phyloP scores from a whole-genome alignment of 306 rosid genomes.

The Corylus americana region DNA sequence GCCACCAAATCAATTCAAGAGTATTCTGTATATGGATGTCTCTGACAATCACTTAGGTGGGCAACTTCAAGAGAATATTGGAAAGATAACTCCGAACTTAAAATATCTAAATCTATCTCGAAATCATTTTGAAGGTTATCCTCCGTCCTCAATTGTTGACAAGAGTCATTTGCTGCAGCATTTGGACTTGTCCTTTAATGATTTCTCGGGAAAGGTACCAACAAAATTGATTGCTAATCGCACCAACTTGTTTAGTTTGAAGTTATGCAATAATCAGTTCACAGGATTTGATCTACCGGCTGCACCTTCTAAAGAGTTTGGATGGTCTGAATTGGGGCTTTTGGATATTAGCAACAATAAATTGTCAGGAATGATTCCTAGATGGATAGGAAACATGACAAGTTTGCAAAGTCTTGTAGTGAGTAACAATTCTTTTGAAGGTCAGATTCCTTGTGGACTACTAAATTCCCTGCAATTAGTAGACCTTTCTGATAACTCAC shows the following conservation, averaged over 20 bases:
- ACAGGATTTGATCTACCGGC: not conserved
- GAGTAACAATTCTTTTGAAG: no score
- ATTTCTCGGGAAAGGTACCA: not conserved
- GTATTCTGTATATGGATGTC: not conserved
- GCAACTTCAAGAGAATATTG: not conserved
- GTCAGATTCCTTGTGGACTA: no score
- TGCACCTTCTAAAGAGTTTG: not conserved
- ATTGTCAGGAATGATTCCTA: no score
- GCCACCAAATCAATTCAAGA: not conserved
- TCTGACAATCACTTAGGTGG: slow-evolving; percentile 3
- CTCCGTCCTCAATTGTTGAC: not conserved
- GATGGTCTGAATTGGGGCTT: no score
- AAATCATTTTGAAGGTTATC: slow-evolving; percentile 11
- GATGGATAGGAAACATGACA: no score
- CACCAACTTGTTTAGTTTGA: rapidly evolving
- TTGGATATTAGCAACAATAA: no score
- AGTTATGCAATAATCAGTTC: not conserved
- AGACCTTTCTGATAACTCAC: no score
- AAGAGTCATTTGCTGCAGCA: rapidly evolving
- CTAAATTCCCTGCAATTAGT: no score
- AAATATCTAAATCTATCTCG: not conserved
- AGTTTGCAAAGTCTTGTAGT: no score
- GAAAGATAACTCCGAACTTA: not conserved
- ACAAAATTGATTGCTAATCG: not conserved
- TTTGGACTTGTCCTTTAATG: not conserved